A percentile compares a stretch with the other conserved stretches of the same genome.
Conservation (phyloP, 1,139 yeast species). For the Geotrichum macrosporum region DNA sequence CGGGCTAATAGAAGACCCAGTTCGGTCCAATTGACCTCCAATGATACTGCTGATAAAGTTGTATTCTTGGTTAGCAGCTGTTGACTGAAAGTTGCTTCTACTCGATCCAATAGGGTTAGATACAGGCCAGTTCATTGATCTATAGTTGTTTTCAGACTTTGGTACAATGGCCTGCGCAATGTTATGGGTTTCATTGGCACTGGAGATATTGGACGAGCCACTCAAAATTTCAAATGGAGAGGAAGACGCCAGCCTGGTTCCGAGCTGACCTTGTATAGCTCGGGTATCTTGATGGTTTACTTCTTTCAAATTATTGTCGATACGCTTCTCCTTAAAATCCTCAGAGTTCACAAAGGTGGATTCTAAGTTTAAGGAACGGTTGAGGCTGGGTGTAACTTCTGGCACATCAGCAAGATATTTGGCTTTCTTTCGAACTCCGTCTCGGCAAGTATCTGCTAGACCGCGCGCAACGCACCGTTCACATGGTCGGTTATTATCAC, state of each 20-base stretch:
- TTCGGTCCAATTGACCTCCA: conserved; percentile 31
- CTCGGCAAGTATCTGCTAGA: conserved; percentile 67
- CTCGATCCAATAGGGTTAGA: not conserved
- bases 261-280: too few relatives aligned
- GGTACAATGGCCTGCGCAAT: not conserved
- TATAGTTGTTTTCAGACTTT: too few relatives aligned
- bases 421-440: conserved; percentile 83
- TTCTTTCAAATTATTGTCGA: conserved; percentile 22
- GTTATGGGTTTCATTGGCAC: not conserved
- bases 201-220: not conserved
- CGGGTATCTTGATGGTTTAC: too few relatives aligned
- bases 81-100: conserved; percentile 49
- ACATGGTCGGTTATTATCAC: conserved; percentile 80
- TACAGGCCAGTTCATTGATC: too few relatives aligned
- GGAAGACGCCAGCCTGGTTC: not conserved
- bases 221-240: not conserved
- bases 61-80: conserved; percentile 80
- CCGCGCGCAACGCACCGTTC: conserved; percentile 70
- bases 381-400: too few relatives aligned
- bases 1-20: conserved; percentile 25
- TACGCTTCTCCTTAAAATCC: too few relatives aligned
- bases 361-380: too few relatives aligned
- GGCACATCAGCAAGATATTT: conserved; percentile 55
- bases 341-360: too few relatives aligned
- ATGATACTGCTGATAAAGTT: conserved; percentile 67